phyloP scores from a whole-genome alignment of 768 basidiomycete species.

The Dacryopinax primogenitus region DNA sequence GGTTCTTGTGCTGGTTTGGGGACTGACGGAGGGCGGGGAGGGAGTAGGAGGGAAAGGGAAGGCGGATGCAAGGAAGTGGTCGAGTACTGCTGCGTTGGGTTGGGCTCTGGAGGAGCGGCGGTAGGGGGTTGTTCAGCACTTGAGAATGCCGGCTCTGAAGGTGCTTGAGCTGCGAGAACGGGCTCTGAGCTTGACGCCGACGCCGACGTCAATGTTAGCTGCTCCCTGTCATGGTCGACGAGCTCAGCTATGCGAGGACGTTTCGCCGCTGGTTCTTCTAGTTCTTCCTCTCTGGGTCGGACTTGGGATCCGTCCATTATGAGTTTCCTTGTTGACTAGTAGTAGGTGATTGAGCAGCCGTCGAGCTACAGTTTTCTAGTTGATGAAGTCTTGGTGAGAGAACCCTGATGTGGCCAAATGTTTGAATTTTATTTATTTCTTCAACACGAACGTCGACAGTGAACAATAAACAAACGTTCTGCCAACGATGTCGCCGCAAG shows the following conservation, averaged over 20 bases:
- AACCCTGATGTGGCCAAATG: no score
- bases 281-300: background rate
- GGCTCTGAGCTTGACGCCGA: no score
- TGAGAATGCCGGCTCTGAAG: background rate
- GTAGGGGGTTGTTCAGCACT: background rate
- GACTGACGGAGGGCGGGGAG: slow-evolving; percentile 19
- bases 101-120: background rate
- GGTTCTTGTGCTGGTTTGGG: slow-evolving; percentile 50
- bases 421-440: no score
- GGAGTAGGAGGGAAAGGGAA: slow-evolving; percentile 29
- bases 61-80: slow-evolving; percentile 42
- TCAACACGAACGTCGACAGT: no score
- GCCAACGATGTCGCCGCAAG: background rate
- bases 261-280: background rate
- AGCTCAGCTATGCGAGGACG: background rate
- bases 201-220: no score
- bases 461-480: no score
- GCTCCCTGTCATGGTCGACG: background rate
- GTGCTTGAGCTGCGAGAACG: no score
- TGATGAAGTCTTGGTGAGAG: no score
- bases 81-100: slow-evolving; percentile 7
- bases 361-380: no score
- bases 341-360: no score
- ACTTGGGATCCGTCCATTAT: no score
- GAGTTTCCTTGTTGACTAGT: no score